Evolutionary conservation across 1,284 basidiomycete species (phyloP).

Genomic region (Puccinia horiana): DNA sequence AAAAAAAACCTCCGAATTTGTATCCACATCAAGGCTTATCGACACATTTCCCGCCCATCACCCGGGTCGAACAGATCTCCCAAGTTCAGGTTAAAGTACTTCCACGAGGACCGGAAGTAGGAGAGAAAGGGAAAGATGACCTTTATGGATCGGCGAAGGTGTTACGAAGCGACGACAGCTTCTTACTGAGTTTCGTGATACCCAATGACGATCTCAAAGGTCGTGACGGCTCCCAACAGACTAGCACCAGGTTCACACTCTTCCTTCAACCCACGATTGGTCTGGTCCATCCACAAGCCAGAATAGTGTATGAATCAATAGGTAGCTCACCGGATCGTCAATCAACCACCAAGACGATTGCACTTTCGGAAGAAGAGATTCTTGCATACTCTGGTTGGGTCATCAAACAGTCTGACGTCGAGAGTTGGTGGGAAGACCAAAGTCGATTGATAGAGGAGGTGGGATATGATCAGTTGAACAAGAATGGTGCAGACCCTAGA

Average conservation of each 20-base stretch:
- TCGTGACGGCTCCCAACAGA: background rate
- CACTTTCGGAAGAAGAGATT: background rate
- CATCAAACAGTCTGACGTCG: conserved; percentile 15
- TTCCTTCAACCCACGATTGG: conserved; percentile 7
- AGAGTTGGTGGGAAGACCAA: conserved; percentile 19
- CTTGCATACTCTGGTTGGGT: conserved; percentile 37
- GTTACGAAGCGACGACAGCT: conserved; percentile 1
- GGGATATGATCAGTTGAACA: background rate
- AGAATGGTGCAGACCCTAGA: background rate
- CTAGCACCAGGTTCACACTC: conserved; percentile 21
- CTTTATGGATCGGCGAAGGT: background rate
- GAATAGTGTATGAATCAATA: conserved; percentile 10
- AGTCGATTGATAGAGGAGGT: background rate
- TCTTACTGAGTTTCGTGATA: background rate
- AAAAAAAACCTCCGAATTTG: too few relatives aligned
- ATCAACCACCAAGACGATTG: background rate
- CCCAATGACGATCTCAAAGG: background rate
- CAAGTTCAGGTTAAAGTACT: background rate
- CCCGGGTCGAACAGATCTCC: background rate
- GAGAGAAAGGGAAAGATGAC: background rate
- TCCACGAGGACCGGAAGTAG: background rate
- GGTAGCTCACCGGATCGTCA: background rate
- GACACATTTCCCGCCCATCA: background rate
- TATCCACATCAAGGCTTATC: conserved; percentile 2
- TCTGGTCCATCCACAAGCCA: conserved; percentile 37